Evolutionary conservation across 148 eudicot genomes (phyloP), one percentile per base, ranked within the genome.

Genomic region (Arctostaphylos glauca): DNA sequence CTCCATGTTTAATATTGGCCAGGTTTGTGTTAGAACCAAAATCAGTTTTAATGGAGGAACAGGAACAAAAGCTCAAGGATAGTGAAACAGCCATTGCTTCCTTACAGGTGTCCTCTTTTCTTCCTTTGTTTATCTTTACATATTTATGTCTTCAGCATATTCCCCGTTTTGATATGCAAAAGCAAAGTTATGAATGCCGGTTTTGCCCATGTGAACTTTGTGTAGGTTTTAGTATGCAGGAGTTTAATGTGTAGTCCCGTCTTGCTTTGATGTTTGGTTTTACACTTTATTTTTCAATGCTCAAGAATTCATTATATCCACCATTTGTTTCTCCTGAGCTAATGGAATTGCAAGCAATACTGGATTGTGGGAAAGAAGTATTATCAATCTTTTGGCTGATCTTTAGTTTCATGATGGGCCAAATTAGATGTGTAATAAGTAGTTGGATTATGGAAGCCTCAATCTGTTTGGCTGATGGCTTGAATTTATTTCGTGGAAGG

Each of bases 1-100:
- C 67, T 79, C 70, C 50, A 79, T 80, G 31, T 43, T 72, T 71
- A 70, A 76, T 71, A 46, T 50, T 83, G 78, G 67, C 49, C 87
- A 97, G 99, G 89, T 97, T 97, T 87, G 90, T 97, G 43, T 86
- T 97, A 88, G 99, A 97, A 90, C 97, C 98, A 73, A 93, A 90
- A 86, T 83, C 97, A 62, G 88, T 83, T 84, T 85, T 97, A 86
- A 89, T 92, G 93, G 88, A 91, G 83, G 99, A 97, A 71, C 97
- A 90, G 79, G 95, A 93, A 81, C 91, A 87, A 80, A 96, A 92
- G 91, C 87, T 92, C 78, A 96, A 92, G 87, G 95, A 93, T 54
- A 88, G 97, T 82, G 99, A 96, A 89, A 83, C 90, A 72, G 94
- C 99, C 48, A 86, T 96, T 81, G 86, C 92, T 80, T 94, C 98